These are phyloP conservation scores for Amylocarpus encephaloides DNA, from an alignment of 2,329 filamentous ascomycete genomes.

Conservation along the genomic window DNA sequence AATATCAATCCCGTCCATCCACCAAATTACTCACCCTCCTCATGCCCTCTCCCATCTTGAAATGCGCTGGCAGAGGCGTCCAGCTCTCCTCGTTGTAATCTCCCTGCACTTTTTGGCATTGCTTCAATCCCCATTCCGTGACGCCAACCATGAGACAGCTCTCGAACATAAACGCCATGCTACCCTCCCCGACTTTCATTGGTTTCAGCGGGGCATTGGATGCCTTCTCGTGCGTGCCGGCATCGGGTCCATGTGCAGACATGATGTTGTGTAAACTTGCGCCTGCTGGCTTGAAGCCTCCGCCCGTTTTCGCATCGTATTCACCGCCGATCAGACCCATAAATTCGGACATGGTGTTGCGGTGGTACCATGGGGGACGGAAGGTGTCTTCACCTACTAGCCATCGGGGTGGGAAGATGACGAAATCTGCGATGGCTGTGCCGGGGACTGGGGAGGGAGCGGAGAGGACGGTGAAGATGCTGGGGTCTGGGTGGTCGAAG, in stretches of 20 bases:
- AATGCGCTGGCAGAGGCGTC: conserved; percentile 47
- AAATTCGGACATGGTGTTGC: conserved; percentile 60
- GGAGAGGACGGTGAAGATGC: conserved; percentile 65
- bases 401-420: conserved; percentile 61
- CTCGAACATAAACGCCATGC: conserved; percentile 61
- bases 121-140: conserved; percentile 65
- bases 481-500: conserved; percentile 72
- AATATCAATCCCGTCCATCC: conserved; percentile 12
- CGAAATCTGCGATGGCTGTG: conserved; percentile 57
- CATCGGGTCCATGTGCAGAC: conserved; percentile 55
- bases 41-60: conserved; percentile 28
- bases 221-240: conserved; percentile 48
- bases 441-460: conserved; percentile 48
- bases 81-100: conserved; percentile 66
- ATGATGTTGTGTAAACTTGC: conserved; percentile 58
- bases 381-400: conserved; percentile 55
- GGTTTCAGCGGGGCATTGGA: conserved; percentile 47
- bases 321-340: conserved; percentile 57
- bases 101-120: conserved; percentile 61
- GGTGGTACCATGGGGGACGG: conserved; percentile 57
- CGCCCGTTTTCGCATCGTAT: conserved; percentile 52
- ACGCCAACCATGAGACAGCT: conserved; percentile 63
- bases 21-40: conserved; percentile 24
- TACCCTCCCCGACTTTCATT: conserved; percentile 50
- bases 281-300: conserved; percentile 54